Evolutionary conservation across 176 grass and related monocot genomes (phyloP).

Genomic region (Aegilops longissima): DNA sequence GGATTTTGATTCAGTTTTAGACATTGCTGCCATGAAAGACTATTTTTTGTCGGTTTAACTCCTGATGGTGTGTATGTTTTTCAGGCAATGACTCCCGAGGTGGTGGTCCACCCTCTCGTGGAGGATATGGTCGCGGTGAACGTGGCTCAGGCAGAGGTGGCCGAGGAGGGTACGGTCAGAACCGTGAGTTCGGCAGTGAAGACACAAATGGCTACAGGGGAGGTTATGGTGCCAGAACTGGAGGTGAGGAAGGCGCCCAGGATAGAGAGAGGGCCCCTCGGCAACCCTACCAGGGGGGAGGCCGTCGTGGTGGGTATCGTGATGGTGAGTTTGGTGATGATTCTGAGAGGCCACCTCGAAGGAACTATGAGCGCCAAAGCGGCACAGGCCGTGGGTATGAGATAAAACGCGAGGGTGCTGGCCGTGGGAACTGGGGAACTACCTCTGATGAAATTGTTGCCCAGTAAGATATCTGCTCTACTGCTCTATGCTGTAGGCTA

Average conservation of each 20-base stretch:
- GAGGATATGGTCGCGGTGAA: constrained; percentile 53
- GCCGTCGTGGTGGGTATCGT: constrained; percentile 56
- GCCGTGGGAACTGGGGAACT: constrained; percentile 91
- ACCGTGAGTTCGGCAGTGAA: constrained; percentile 50
- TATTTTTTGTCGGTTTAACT: neutral
- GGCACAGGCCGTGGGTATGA: constrained; percentile 84
- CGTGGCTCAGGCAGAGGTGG: constrained; percentile 60
- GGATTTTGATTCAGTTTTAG: neutral
- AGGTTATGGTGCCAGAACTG: constrained; percentile 48
- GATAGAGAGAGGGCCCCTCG: constrained; percentile 51
- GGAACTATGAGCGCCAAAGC: constrained; percentile 72
- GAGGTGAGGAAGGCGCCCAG: constrained; percentile 48
- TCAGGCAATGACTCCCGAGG: constrained; percentile 49
- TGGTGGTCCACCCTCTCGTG: constrained; percentile 36
- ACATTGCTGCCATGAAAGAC: neutral
- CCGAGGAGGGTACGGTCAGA: constrained; percentile 50
- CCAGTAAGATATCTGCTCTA: constrained; percentile 40
- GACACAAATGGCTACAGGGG: constrained; percentile 59
- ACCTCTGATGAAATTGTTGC: constrained; percentile 57
- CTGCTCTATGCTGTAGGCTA: neutral
- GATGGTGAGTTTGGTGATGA: constrained; percentile 54
- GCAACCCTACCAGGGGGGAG: constrained; percentile 50
- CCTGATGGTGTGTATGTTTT: constrained; percentile 3
- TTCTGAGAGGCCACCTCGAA: constrained; percentile 58
- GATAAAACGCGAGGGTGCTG: constrained; percentile 70